Evolutionary conservation across 2,329 filamentous ascomycete species (phyloP).

Genomic region (Simplicillium aogashimaense): DNA sequence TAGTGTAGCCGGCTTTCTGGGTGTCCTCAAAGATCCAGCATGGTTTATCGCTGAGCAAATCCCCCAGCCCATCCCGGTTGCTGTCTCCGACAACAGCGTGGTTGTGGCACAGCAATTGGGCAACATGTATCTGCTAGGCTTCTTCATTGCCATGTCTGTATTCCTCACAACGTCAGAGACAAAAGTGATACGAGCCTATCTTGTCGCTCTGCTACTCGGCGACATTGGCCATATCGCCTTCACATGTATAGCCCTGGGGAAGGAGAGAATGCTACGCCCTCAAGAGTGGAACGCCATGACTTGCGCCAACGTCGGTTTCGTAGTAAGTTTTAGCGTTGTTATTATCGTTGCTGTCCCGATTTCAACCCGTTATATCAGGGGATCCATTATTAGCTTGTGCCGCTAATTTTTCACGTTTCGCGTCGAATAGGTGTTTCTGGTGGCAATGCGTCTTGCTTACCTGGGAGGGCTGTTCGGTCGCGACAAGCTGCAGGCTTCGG

Average conservation of each 20-base stretch:
- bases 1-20: conserved; percentile 50
- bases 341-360: conserved; percentile 1
- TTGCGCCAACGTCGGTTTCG: conserved; percentile 64
- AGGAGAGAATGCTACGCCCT: conserved; percentile 40
- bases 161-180: conserved; percentile 55
- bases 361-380: background rate
- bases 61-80: conserved; percentile 23
- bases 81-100: conserved; percentile 33
- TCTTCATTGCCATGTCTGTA: conserved; percentile 53
- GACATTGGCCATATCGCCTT: conserved; percentile 60
- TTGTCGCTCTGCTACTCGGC: conserved; percentile 53
- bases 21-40: conserved; percentile 43
- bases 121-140: conserved; percentile 59
- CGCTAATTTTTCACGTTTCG: conserved; percentile 1
- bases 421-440: conserved; percentile 36
- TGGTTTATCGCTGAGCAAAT: conserved; percentile 58
- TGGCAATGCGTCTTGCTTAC: conserved; percentile 45
- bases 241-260: conserved; percentile 48
- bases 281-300: conserved; percentile 57
- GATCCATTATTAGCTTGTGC: background rate
- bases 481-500: conserved; percentile 16
- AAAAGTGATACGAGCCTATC: conserved; percentile 56
- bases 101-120: conserved; percentile 59
- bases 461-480: conserved; percentile 50
- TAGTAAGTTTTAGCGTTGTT: conserved; percentile 30